Base-by-base conservation (phyloP, 2,329 filamentous ascomycete species). In the Alternaria incomplexa region DNA sequence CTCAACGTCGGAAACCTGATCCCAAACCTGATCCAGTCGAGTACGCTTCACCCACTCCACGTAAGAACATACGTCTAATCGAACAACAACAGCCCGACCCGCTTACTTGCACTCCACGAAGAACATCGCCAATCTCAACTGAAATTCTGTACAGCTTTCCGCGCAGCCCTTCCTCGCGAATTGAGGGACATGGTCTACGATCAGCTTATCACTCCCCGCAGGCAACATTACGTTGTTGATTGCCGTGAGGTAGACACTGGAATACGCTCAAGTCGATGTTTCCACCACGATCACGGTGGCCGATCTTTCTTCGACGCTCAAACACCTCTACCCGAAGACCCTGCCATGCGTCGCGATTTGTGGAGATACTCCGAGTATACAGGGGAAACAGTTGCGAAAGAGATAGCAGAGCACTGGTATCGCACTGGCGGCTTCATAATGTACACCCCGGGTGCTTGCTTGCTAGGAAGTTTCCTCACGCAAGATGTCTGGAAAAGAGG, bases 371-470 rank as follows among this genome's bases (percentile, higher is more conserved):
- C 20, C 47, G n/a, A 51, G 17, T 32, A 51, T 12, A 32, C 47
- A 0, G 26, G 47, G 1, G 26, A 22, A 15, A 12, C 12, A 7
- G 47, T 51, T 1, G 47, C 15, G 1, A 51, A 20, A 51, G 47
- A 51, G 26, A 51, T 51, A 30, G n/a, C 47, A 3, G 25, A 50
- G 47, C 47, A 20, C 10, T 50, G 47, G 25, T 50, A 50, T 17
- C 25, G 47, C 13, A 20, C 47, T 0, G n/a, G 47, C 13, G 15
- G 47, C 26, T 50, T 50, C 25, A 13, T 17, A 5, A 13, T 50
- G 4, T 26, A 50, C 26, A 8, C 25, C 25, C 36, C 36, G 8
- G 25, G 26, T 25, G 47, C 26, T 20, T 50, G 47, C 2, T 10
- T 50, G 6, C n/a, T 50, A 4, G 5, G 28, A 0, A 17, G 0